Conservation (phyloP, 2,329 filamentous ascomycete species). For the Trichoderma sp. region DNA sequence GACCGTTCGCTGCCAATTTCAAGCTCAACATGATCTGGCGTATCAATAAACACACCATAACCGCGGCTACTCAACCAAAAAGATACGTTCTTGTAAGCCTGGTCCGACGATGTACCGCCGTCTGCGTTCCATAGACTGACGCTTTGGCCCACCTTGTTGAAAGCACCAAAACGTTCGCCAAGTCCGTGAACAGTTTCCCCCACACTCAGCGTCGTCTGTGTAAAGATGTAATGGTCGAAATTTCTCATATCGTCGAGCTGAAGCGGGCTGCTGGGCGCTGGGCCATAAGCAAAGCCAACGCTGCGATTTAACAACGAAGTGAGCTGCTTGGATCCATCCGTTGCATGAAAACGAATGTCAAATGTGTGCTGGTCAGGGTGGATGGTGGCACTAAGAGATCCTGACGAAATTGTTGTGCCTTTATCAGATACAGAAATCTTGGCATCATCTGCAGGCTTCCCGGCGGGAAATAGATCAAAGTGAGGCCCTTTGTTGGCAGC, state of each 20-base stretch:
- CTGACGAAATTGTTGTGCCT: constrained; percentile 41
- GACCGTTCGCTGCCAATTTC: constrained; percentile 76
- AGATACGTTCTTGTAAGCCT: constrained; percentile 71
- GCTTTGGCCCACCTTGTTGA: constrained; percentile 73
- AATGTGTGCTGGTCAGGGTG: constrained; percentile 42
- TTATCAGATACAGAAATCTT: constrained; percentile 37
- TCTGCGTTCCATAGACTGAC: constrained; percentile 66
- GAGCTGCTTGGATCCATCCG: constrained; percentile 40
- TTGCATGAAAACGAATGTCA: constrained; percentile 43
- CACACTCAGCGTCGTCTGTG: constrained; percentile 56
- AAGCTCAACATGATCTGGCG: constrained; percentile 67
- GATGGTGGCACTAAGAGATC: constrained; percentile 41
- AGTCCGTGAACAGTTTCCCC: constrained; percentile 73
- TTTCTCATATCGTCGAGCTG: constrained; percentile 42
- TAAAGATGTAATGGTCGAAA: constrained; percentile 58
- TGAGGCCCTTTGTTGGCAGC: constrained; percentile 41
- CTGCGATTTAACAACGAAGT: constrained; percentile 44
- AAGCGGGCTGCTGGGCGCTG: constrained; percentile 39
- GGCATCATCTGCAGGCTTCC: constrained; percentile 36
- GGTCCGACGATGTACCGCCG: constrained; percentile 67
- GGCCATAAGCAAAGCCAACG: constrained; percentile 43
- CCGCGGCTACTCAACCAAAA: constrained; percentile 72
- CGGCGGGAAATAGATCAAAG: constrained; percentile 44
- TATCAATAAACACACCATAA: constrained; percentile 76
- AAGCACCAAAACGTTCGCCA: constrained; percentile 74